phyloP scores from a whole-genome alignment of 2,329 filamentous ascomycete genomes.

The Penicillium sumatraense region DNA sequence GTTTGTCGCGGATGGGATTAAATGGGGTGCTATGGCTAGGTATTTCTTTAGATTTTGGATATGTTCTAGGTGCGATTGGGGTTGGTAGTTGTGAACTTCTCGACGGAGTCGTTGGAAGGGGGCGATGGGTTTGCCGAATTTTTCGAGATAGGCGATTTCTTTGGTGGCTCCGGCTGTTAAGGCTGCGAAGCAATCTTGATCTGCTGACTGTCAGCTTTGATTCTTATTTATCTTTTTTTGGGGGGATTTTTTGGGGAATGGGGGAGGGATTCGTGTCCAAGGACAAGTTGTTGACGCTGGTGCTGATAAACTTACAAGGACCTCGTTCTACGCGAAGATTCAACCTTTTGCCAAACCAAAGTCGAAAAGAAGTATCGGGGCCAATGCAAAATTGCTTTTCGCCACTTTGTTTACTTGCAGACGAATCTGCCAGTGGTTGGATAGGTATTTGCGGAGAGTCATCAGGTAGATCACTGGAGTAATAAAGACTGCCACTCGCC shows the following conservation, averaged over 20 bases:
- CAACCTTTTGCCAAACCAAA: slow-evolving; percentile 31
- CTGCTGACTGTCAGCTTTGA: not conserved
- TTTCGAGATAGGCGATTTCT: slow-evolving; percentile 23
- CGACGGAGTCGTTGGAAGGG: slow-evolving; percentile 17
- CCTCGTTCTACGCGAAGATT: slow-evolving; percentile 26
- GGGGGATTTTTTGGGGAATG: too few species aligned
- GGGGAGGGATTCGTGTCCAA: too few species aligned
- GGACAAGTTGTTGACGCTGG: too few species aligned
- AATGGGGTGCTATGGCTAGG: slow-evolving; percentile 11
- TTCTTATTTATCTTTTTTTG: too few species aligned
- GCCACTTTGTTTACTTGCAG: not conserved
- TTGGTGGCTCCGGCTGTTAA: slow-evolving; percentile 25
- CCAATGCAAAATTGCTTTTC: slow-evolving; percentile 25
- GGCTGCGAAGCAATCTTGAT: slow-evolving; percentile 25
- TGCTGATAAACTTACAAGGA: slow-evolving; percentile 24
- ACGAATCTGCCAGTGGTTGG: not conserved
- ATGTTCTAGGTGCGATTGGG: slow-evolving; percentile 16
- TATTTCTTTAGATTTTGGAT: slow-evolving; percentile 14
- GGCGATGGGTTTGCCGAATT: slow-evolving; percentile 20
- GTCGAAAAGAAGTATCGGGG: slow-evolving; percentile 27
- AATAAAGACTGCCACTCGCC: slow-evolving; percentile 35
- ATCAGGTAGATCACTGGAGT: slow-evolving; percentile 21
- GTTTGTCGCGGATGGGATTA: slow-evolving; percentile 4
- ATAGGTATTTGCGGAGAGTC: not conserved
- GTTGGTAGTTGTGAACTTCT: slow-evolving; percentile 15